These are phyloP conservation scores for Hypholoma sublateritium DNA, from an alignment of 768 basidiomycete genomes.

Conservation along the genomic window DNA sequence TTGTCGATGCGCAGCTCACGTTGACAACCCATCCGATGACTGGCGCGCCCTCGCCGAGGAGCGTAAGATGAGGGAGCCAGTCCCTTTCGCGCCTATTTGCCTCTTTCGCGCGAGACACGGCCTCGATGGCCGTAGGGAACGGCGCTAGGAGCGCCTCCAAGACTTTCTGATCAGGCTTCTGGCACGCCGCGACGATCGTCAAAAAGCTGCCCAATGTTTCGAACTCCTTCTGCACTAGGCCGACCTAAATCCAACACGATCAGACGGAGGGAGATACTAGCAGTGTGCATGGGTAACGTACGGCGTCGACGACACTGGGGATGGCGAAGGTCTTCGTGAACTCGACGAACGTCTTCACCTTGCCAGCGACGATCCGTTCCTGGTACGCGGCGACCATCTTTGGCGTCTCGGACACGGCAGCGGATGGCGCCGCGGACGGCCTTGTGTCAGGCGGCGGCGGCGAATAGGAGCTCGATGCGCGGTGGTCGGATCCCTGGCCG, in stretches of 20 bases:
- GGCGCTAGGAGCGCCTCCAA: constrained; percentile 63
- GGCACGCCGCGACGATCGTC: constrained; percentile 66
- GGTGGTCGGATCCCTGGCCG: neutral
- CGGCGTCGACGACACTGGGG: constrained; percentile 74
- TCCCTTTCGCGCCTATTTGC: constrained; percentile 76
- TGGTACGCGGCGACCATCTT: constrained; percentile 72
- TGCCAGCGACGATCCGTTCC: constrained; percentile 68
- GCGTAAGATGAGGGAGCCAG: constrained; percentile 79
- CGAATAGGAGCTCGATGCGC: constrained; percentile 10
- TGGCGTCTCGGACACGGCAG: constrained; percentile 42
- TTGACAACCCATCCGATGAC: constrained; percentile 86
- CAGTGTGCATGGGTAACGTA: constrained; percentile 33
- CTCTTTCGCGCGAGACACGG: constrained; percentile 81
- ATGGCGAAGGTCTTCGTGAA: constrained; percentile 72
- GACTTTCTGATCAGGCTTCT: constrained; percentile 69
- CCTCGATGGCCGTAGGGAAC: constrained; percentile 70
- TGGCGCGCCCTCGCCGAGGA: constrained; percentile 79
- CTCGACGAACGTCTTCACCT: constrained; percentile 71
- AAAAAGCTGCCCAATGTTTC: constrained; percentile 69
- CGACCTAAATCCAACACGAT: constrained; percentile 46
- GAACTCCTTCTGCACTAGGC: constrained; percentile 67
- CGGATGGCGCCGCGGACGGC: constrained; percentile 31
- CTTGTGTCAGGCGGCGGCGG: constrained; percentile 15
- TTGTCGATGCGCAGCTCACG: constrained; percentile 44
- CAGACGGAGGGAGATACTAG: neutral